Percentiles rank a stretch among this genome's conserved stretches.
These are phyloP conservation scores for Dioszegia aurantiaca DNA, from an alignment of 768 basidiomycete genomes.

Conservation along the genomic window DNA sequence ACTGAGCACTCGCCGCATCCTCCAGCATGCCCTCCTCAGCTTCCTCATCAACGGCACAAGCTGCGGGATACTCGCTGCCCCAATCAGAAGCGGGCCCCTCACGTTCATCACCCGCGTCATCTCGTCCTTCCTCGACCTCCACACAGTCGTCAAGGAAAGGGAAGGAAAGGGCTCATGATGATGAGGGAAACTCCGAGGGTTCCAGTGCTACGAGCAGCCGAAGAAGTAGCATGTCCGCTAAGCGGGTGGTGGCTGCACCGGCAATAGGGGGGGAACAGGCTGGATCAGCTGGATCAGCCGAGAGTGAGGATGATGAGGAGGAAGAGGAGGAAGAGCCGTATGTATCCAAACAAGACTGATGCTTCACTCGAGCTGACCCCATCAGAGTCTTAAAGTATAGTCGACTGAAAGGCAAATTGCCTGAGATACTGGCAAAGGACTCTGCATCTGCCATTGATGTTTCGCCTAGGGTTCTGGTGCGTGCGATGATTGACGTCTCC, in stretches of 20 bases:
- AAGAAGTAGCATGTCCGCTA: not conserved
- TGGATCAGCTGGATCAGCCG: slow-evolving; percentile 2
- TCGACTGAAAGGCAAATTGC: slow-evolving; percentile 67
- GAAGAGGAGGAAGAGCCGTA: slow-evolving; percentile 64
- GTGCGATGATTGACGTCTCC: not conserved
- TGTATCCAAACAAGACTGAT: slow-evolving; percentile 24
- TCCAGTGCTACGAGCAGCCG: not conserved
- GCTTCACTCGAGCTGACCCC: not conserved
- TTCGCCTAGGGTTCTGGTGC: slow-evolving; percentile 69
- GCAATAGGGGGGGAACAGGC: not conserved
- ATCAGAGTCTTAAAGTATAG: slow-evolving; percentile 76
- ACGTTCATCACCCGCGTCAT: not conserved
- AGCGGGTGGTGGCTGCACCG: not conserved
- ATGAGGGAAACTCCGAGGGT: not conserved
- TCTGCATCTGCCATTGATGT: slow-evolving; percentile 79
- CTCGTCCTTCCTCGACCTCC: slow-evolving; percentile 8
- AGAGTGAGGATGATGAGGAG: slow-evolving; percentile 30
- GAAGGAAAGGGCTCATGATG: slow-evolving; percentile 18
- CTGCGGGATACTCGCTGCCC: slow-evolving; percentile 1
- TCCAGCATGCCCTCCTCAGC: not conserved
- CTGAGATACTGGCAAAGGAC: slow-evolving; percentile 81
- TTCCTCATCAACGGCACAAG: not conserved
- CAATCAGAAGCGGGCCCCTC: slow-evolving; percentile 6
- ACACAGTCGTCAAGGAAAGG: slow-evolving; percentile 22
- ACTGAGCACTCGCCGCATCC: not conserved